Base-by-base conservation (phyloP, 2,329 filamentous ascomycete genomes). In the Diaporthe citriasiana region DNA sequence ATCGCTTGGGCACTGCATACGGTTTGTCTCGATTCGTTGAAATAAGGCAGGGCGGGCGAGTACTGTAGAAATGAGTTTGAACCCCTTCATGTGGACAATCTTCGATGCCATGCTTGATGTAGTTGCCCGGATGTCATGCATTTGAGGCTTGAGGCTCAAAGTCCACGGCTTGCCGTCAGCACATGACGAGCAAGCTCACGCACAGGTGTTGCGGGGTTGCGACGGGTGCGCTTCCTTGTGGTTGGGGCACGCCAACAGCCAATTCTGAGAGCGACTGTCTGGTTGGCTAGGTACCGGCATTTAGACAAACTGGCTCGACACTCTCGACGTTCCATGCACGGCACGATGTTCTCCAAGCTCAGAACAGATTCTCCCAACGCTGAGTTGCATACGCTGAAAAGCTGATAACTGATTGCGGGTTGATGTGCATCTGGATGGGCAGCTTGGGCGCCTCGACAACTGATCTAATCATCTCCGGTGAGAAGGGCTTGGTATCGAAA, bases 141-240 rank as follows among this genome's bases (percentile, higher is more conserved):
- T 80, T 77, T 73, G 78, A 79, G 79, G 77, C 75, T 76, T 81
- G 80, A 81, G 79, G 79, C 80, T 81, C 78, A 78, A 77, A 63
- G 78, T 77, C 73, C 77, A 80, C 77, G 74, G 59, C 75, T 79
- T 78, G 74, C 72, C 72, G 78, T 76, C 76, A 76, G 78, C 76
- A 77, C 77, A 75, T 74, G 76, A 71, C 59, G 51, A 68, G 74
- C 60, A 69, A 47, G 68, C 71, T 60, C 68, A 15, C 25, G 65
- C 59, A 25, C 19, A 63, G 30, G 30, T 69, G 57, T 55, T 42
- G 47, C 71, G 51, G 55, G 60, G 45, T 57, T 33, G 40, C 71
- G 40, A 72, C 68, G 68, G 69, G 47, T 70, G 65, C 51, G 47
- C 57, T 66, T 30, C 53, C 47, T 30, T 30, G n/a, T 70, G n/a